Conservation (phyloP, 1,284 basidiomycete genomes). For the Cutaneotrichosporon arboriforme region DNA sequence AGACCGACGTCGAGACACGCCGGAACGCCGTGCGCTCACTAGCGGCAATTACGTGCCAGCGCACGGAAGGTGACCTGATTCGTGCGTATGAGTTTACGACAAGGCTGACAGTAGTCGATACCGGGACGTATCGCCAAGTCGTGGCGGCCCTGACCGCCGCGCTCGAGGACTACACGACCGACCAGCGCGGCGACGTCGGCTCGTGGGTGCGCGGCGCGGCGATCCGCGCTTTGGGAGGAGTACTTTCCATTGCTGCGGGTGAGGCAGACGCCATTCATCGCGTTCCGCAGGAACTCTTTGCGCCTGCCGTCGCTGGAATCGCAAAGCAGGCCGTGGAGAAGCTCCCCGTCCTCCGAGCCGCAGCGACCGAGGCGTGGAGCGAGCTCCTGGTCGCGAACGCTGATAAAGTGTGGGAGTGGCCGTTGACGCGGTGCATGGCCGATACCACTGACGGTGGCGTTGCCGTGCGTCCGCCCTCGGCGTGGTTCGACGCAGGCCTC, state of each 20-base stretch:
- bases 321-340: constrained; percentile 86
- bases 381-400: constrained; percentile 8
- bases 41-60: constrained; percentile 24
- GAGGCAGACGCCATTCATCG: constrained; percentile 24
- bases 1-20: constrained; percentile 45
- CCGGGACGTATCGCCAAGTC: constrained; percentile 10
- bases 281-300: constrained; percentile 57
- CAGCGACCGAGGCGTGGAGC: constrained; percentile 61
- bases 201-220: constrained; percentile 85
- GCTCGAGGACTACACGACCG: constrained; percentile 81
- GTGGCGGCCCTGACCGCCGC: constrained; percentile 54
- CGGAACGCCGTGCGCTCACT: constrained; percentile 34
- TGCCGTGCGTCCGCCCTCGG: background rate
- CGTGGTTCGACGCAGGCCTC: constrained; percentile 14
- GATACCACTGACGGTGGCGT: background rate
- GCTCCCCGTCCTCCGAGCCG: constrained; percentile 80
- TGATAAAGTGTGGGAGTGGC: constrained; percentile 9
- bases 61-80: constrained; percentile 3
- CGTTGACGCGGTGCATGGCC: constrained; percentile 4
- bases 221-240: constrained; percentile 50
- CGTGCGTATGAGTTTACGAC: constrained; percentile 11
- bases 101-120: constrained; percentile 17
- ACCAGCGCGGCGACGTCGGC: constrained; percentile 94
- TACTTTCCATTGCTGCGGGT: constrained; percentile 18
- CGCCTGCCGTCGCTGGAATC: constrained; percentile 60